Percentiles rank a stretch among this genome's conserved stretches.
These are phyloP conservation scores for Leishmania lainsoni DNA, from an alignment of 208 protist genomes.

Conservation along the genomic window DNA sequence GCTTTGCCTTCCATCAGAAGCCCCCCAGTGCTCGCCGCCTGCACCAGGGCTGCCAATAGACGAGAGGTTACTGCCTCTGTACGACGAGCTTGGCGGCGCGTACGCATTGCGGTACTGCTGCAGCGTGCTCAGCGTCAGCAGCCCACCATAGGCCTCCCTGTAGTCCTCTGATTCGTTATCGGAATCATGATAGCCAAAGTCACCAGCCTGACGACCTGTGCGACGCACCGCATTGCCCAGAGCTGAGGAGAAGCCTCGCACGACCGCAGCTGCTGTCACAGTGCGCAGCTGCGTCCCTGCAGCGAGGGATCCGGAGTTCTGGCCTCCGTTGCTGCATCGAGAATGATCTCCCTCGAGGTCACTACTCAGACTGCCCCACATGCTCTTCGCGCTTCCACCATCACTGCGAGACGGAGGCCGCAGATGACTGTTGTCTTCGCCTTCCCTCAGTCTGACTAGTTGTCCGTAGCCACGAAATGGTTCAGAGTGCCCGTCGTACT, in stretches of 20 bases:
- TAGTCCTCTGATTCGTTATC: conserved; percentile 58
- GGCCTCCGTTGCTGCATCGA: background rate
- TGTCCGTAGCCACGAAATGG: conserved; percentile 15
- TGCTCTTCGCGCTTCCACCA: background rate
- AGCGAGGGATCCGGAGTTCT: background rate
- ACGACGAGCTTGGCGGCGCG: conserved; percentile 23
- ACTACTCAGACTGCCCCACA: background rate
- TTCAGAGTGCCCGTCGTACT: conserved; percentile 27
- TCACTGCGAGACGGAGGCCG: background rate
- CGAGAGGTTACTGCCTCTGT: conserved; percentile 32
- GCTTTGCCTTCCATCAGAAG: conserved; percentile 28
- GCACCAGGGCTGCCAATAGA: conserved; percentile 19
- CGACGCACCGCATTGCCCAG: conserved; percentile 42
- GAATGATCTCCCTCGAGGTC: background rate
- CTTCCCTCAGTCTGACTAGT: background rate
- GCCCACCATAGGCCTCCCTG: conserved; percentile 50
- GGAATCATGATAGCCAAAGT: conserved; percentile 47
- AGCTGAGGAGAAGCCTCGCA: conserved; percentile 52
- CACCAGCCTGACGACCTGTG: conserved; percentile 34
- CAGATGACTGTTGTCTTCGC: background rate
- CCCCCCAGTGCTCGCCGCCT: conserved; percentile 12
- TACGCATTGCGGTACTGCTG: conserved; percentile 21
- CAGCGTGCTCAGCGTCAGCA: conserved; percentile 37
- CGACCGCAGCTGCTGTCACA: conserved; percentile 31
- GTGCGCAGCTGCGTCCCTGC: conserved; percentile 13